phyloP scores from a whole-genome alignment of 129 eudicot species.

The Tanacetum coccineum region DNA sequence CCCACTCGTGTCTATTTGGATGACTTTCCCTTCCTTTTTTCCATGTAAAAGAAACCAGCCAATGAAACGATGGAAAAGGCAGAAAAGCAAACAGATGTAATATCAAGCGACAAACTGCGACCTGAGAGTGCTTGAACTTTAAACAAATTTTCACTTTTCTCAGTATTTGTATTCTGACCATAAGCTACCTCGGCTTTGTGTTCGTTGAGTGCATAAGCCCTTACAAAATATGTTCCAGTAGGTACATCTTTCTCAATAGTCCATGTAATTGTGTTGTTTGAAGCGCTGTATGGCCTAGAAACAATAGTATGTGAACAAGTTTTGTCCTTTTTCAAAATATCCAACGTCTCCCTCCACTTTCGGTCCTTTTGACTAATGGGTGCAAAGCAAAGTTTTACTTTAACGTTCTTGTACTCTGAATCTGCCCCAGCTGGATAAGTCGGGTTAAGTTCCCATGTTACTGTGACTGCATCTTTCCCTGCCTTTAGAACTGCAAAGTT shows the following conservation, averaged over 20 bases:
- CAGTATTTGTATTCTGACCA: too few relatives aligned
- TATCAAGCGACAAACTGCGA: too few relatives aligned
- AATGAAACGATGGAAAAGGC: too few relatives aligned
- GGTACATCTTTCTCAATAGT: slow-evolving; percentile 43
- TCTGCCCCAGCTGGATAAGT: slow-evolving; percentile 43
- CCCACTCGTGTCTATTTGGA: too few relatives aligned
- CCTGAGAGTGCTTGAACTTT: too few relatives aligned
- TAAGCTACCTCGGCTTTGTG: too few relatives aligned
- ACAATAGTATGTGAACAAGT: slow-evolving; percentile 55
- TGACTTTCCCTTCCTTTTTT: too few relatives aligned
- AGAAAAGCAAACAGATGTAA: too few relatives aligned
- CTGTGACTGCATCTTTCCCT: slow-evolving; percentile 48
- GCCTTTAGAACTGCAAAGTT: slow-evolving; percentile 34
- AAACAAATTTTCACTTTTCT: too few relatives aligned
- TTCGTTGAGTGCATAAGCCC: too few relatives aligned
- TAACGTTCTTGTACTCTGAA: slow-evolving; percentile 48
- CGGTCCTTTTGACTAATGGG: slow-evolving; percentile 64
- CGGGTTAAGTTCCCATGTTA: slow-evolving; percentile 50
- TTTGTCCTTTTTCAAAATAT: slow-evolving; percentile 50
- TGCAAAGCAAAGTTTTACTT: slow-evolving; percentile 64
- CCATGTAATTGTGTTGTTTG: slow-evolving; percentile 41
- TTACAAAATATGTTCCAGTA: too few relatives aligned
- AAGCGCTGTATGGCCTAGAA: slow-evolving; percentile 37
- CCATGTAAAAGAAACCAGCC: too few relatives aligned
- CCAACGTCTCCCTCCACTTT: slow-evolving; percentile 53